Evolutionary conservation across 192 early-diverging fungal species (phyloP), one percentile per base, ranked within the genome.

Genomic region (Backusella morwellensis): DNA sequence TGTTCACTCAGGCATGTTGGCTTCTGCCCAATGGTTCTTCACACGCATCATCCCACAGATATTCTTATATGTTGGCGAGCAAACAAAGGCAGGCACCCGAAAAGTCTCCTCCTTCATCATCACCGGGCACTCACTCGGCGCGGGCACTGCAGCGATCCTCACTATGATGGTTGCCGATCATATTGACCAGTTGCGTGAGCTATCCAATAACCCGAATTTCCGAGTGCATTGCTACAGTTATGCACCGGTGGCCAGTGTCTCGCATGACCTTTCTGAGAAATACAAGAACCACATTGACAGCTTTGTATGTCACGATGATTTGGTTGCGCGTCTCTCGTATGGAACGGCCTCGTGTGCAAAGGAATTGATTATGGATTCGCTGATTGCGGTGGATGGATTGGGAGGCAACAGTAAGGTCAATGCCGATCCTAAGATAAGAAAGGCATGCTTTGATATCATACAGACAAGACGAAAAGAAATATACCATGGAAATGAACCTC

Each of bases 1-100:
- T 12, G 91, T 92, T 26, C 93, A 95, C 63, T 89, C 88, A 34
- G 93, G 93, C 2, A 92, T 95, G 85, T 86, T 91, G 78, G 87
- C 87, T 36, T 89, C 91, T 2, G 92, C 92, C 19, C 87, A 90
- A 72, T 93, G 88, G 88, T 84, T 93, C 71, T 88, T 90, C 80
- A 80, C 81, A 41, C 85, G 88, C 41, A 88, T 92, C 14, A 82
- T 91, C 72, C 89, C 91, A 9, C 85, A 84, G 56, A 88, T 90
- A 14, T 80, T 90, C 40, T 74, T 81, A 23, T 84, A 78, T 67
- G 73, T 84, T 76, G 87, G 70, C 21, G 73, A 80, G 14, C 80
- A 78, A 52, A 44, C 42, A 21, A 75, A 70, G 47, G 32, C 36
- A 3, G 80, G 81, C 3, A 84, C 81, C 8, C 71, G 79, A 34